Evolutionary conservation across 1,284 basidiomycete genomes (phyloP).

Genomic region (Sparassis latifolia): DNA sequence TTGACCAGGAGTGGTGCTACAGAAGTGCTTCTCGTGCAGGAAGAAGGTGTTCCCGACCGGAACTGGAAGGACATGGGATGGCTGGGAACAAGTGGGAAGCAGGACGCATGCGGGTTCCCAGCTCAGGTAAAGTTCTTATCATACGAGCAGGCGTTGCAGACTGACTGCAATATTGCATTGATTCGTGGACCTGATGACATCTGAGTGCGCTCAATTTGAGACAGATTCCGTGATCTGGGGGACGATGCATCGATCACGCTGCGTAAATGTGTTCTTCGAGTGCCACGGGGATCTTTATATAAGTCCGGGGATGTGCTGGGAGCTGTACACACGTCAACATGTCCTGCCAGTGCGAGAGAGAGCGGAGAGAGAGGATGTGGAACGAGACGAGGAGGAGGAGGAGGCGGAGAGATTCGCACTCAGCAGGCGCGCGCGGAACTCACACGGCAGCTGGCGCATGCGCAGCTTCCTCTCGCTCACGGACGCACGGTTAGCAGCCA

Average conservation of each 20-base stretch:
- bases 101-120: not conserved
- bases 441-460: constrained; percentile 6
- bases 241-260: constrained; percentile 24
- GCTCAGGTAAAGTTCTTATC: constrained; percentile 8
- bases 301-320: constrained; percentile 9
- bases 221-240: constrained; percentile 21
- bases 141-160: not conserved
- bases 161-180: not conserved
- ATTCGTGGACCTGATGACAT: constrained; percentile 2
- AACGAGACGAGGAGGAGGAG: constrained; percentile 5
- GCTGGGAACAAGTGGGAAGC: no score
- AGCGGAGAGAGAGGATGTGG: constrained; percentile 1
- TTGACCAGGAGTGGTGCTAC: constrained; percentile 1
- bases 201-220: constrained; percentile 15
- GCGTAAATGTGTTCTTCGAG: constrained; percentile 20
- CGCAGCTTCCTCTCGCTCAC: constrained; percentile 3
- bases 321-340: constrained; percentile 1
- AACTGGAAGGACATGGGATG: not conserved
- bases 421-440: constrained; percentile 2
- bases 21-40: not conserved
- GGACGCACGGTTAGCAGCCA: not conserved
- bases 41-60: not conserved
- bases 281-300: constrained; percentile 22
- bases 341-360: constrained; percentile 8
- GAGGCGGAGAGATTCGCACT: constrained; percentile 1